Percentiles rank a stretch among this genome's conserved stretches.
These are phyloP conservation scores for Pichia paraexigua DNA, from an alignment of 805 yeast genomes.

Conservation along the genomic window DNA sequence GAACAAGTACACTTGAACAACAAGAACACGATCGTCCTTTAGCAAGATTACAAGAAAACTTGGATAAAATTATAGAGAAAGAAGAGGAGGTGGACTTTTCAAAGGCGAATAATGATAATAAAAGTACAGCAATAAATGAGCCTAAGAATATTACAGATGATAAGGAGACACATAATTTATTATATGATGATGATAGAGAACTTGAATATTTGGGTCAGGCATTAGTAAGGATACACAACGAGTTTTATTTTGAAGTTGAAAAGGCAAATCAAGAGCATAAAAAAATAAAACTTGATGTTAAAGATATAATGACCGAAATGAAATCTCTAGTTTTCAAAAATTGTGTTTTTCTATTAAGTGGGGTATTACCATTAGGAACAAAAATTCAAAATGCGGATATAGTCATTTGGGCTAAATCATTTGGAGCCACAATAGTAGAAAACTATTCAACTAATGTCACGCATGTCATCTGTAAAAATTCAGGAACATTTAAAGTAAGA, in stretches of 20 bases:
- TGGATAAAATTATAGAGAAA: conserved; percentile 42
- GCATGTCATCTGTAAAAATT: conserved; percentile 76
- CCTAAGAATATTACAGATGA: conserved; percentile 6
- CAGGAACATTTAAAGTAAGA: conserved; percentile 78
- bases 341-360: conserved; percentile 70
- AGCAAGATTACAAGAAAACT: conserved; percentile 70
- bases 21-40: conserved; percentile 79
- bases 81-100: conserved; percentile 19
- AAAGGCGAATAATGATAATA: neutral
- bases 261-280: conserved; percentile 10
- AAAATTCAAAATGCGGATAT: conserved; percentile 71
- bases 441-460: conserved; percentile 71
- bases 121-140: neutral
- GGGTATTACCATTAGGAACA: conserved; percentile 81
- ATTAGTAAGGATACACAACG: conserved; percentile 53
- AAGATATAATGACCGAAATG: conserved; percentile 65
- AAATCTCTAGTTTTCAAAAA: conserved; percentile 62
- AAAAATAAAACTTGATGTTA: conserved; percentile 46
- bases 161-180: conserved; percentile 38
- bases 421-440: conserved; percentile 78
- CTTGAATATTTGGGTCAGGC: conserved; percentile 55
- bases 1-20: conserved; percentile 65
- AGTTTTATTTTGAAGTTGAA: conserved; percentile 50
- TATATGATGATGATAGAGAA: conserved; percentile 78
- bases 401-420: conserved; percentile 84